These are phyloP conservation scores for Capsella rubella DNA, from an alignment of 441 rosid species.

Conservation along the genomic window DNA sequence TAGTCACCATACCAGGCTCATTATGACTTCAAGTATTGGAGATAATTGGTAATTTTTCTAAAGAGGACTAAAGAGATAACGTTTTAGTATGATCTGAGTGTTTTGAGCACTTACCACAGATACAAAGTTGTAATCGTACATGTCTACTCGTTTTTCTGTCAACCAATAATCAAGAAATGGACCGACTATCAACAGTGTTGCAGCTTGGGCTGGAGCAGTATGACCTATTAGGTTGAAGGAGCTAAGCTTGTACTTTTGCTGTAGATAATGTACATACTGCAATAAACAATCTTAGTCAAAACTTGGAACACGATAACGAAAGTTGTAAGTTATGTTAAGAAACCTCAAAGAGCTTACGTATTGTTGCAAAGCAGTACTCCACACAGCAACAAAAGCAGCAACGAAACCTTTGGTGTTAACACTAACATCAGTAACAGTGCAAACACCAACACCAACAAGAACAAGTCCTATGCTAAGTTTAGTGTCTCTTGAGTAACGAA, in stretches of 20 bases:
- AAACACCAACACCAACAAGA: constrained; percentile 73
- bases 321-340: neutral
- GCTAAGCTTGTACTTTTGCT: constrained; percentile 63
- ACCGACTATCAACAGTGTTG: constrained; percentile 60
- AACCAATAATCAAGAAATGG: constrained; percentile 76
- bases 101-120: constrained; percentile 55
- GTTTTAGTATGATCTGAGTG: neutral
- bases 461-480: constrained; percentile 69
- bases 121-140: constrained; percentile 55
- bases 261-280: constrained; percentile 81
- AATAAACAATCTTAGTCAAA: constrained; percentile 3
- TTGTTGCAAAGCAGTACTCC: constrained; percentile 79
- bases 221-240: constrained; percentile 77
- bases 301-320: neutral
- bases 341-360: constrained; percentile 50
- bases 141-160: constrained; percentile 61
- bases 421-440: constrained; percentile 77
- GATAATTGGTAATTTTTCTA: neutral
- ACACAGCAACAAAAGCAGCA: constrained; percentile 73
- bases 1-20: neutral
- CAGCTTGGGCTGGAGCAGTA: constrained; percentile 84
- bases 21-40: neutral
- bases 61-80: neutral
- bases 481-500: constrained; percentile 74
- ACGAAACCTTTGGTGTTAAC: constrained; percentile 66